phyloP scores from a whole-genome alignment of 169 alveolate genomes.

The Sarcocystis neurona region DNA sequence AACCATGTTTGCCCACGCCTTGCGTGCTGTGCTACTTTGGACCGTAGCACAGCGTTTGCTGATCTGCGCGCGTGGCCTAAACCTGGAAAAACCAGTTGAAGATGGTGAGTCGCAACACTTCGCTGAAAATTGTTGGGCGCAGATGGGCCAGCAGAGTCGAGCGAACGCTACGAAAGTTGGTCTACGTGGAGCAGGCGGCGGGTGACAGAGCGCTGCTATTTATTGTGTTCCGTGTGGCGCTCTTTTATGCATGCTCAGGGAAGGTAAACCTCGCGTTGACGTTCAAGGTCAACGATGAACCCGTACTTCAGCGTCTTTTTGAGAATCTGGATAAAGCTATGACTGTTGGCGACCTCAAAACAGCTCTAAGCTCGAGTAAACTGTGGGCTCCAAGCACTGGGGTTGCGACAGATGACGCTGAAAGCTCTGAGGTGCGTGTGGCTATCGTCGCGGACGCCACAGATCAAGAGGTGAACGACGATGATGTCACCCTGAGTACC shows the following conservation, averaged over 20 bases:
- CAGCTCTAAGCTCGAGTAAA: background rate
- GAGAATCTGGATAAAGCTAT: background rate
- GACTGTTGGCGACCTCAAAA: slow-evolving; percentile 9
- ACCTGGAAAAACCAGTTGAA: no score
- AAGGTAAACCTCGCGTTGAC: background rate
- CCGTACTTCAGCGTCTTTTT: slow-evolving; percentile 1
- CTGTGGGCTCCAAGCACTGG: background rate
- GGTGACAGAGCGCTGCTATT: no score
- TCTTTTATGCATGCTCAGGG: background rate
- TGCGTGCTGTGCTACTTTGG: no score
- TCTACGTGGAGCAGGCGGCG: no score
- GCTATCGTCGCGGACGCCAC: background rate
- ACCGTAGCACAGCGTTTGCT: no score
- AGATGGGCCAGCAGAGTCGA: no score
- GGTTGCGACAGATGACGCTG: background rate
- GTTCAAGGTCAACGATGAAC: slow-evolving; percentile 1
- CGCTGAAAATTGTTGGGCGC: no score
- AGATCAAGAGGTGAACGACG: background rate
- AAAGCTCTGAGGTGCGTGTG: background rate
- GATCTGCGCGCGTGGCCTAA: no score
- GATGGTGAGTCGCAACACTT: no score
- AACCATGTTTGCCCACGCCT: no score
- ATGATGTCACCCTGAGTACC: background rate
- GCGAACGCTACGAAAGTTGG: no score
- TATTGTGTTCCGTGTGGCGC: no score